Base-by-base conservation (phyloP, 2,329 filamentous ascomycete species). In the Leptographium lundbergii region DNA sequence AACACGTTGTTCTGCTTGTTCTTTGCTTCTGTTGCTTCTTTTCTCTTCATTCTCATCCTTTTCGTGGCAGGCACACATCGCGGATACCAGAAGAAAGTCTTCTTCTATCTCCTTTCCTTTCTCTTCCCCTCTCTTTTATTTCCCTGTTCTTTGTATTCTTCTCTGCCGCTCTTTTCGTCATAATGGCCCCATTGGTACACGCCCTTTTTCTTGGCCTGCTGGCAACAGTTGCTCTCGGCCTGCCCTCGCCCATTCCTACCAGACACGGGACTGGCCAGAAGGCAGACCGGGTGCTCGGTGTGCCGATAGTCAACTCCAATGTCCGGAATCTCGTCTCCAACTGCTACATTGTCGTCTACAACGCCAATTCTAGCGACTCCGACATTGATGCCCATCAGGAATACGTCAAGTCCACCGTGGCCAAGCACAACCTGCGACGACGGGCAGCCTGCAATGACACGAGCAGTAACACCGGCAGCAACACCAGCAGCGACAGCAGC, bases 301-400 rank as follows among this genome's bases (percentile, higher is more conserved):
- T 79, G 17, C 75, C 77, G 63, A 69, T 84, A 65, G 69, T 71
- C 65, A 85, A 84, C 67, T 68, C 74, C 2, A 69, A 75, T 36
- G 75, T 75, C 58, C 64, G 64, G 11, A 72, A 81, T 65, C 69
- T 78, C 60, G 76, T 85, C 54, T 71, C 78, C 42, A 77, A 81
- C 71, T 73, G 75, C 55, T 87, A 84, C 70, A 85, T 87, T 62
- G 81, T 86, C 58, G 81, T 86, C 60, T 86, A 84, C 74, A 81
- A 85, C 69, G 74, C 73, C 63, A 77, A 75, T 59, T 77, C 75
- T 64, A 73, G 71, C 62, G 71, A 76, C 25, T 75, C 74, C 19
- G 71, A 72, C 45, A 77, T 85, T 65, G 69, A 72, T 45, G 58
- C 74, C 55, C 79, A 82, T 68, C 71, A 81, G 66, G 69, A 72